These are phyloP conservation scores for Sclerotinia trifoliorum DNA, from an alignment of 2,329 filamentous ascomycete species.

Conservation along the genomic window DNA sequence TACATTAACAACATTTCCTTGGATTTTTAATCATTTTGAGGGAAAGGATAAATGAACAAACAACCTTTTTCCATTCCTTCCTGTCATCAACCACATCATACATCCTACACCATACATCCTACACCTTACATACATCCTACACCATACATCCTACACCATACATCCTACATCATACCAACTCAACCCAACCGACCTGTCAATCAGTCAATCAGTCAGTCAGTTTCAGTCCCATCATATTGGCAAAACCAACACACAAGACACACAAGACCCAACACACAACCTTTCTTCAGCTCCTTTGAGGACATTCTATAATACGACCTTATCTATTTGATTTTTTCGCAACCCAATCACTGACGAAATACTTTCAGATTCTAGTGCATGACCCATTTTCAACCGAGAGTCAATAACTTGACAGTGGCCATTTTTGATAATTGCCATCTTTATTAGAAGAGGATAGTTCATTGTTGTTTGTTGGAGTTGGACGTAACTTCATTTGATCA, in stretches of 20 bases:
- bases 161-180: not conserved
- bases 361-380: not conserved
- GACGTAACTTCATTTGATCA: not conserved
- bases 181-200: not conserved
- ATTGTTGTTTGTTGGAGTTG: not conserved
- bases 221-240: not conserved
- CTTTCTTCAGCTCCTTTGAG: constrained; percentile 5
- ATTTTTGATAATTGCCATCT: not conserved
- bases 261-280: not conserved
- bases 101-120: not conserved
- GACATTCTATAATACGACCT: constrained; percentile 11
- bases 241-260: constrained; percentile 3
- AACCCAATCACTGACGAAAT: constrained; percentile 19
- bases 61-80: not conserved
- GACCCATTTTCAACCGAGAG: not conserved
- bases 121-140: not conserved
- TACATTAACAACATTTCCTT: not conserved
- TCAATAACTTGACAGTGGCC: not conserved
- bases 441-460: not conserved
- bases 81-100: not conserved
- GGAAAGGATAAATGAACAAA: not conserved
- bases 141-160: not conserved
- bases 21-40: not conserved
- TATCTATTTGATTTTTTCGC: not conserved
- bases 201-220: not conserved